Evolutionary conservation across 164 flowering plant species (phyloP).

Genomic region (Magnolia changhungtana): DNA sequence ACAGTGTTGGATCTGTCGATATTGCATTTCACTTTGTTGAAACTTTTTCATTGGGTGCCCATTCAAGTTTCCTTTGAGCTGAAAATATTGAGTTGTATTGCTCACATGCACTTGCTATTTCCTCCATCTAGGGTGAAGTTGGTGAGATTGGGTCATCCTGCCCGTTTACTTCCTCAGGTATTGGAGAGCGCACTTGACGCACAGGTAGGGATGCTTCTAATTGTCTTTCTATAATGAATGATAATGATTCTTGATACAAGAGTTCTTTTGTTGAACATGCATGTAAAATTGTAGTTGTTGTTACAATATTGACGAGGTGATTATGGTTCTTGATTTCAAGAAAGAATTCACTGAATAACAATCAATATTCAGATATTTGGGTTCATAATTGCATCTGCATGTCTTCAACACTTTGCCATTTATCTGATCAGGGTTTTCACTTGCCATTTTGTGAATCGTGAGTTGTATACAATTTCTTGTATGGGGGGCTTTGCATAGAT

Average conservation of each 20-base stretch:
- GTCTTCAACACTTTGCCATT: too few relatives aligned
- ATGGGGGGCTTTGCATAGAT: too few relatives aligned
- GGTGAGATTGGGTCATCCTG: slow-evolving; percentile 98
- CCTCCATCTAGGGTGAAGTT: slow-evolving; percentile 67
- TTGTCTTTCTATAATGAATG: neutral
- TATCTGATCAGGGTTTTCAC: too few relatives aligned
- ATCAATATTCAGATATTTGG: neutral
- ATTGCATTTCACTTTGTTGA: neutral
- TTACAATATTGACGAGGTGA: neutral
- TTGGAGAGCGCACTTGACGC: slow-evolving; percentile 97
- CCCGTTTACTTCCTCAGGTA: slow-evolving; percentile 96
- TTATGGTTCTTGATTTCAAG: neutral
- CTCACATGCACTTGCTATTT: slow-evolving; percentile 2
- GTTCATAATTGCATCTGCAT: neutral
- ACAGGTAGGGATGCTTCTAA: slow-evolving; percentile 45
- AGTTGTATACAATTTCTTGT: too few relatives aligned
- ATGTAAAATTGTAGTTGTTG: too few relatives aligned
- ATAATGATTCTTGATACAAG: neutral
- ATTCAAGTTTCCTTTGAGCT: neutral
- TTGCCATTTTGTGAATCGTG: too few relatives aligned
- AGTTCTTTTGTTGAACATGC: too few relatives aligned
- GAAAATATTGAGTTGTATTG: neutral
- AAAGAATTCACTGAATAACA: neutral
- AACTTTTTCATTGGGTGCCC: neutral
- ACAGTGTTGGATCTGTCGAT: neutral